Evolutionary conservation across 2,329 filamentous ascomycete species (phyloP).

Genomic region (Epichloe baconii): DNA sequence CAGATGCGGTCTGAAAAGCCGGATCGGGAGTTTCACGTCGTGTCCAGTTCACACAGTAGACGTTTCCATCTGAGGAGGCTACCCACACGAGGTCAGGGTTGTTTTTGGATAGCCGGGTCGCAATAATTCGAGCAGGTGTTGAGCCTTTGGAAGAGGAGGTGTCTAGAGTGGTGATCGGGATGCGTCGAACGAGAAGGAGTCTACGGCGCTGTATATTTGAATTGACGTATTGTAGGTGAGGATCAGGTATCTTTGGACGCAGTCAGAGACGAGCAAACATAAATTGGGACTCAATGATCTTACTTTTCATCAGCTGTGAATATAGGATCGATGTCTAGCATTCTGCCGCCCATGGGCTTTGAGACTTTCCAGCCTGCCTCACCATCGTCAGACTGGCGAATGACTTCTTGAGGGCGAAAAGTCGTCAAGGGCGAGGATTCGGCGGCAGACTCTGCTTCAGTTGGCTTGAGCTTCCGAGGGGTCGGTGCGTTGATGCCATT

Average conservation of each 20-base stretch:
- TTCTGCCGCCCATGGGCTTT: constrained; percentile 50
- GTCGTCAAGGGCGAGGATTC: constrained; percentile 3
- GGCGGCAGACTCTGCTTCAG: constrained; percentile 2
- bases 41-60: constrained; percentile 48
- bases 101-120: constrained; percentile 25
- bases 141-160: constrained; percentile 13
- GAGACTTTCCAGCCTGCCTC: constrained; percentile 44
- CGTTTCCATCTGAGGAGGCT: constrained; percentile 41
- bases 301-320: constrained; percentile 49
- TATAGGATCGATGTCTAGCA: constrained; percentile 51
- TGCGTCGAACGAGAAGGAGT: constrained; percentile 69
- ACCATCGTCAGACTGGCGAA: constrained; percentile 16
- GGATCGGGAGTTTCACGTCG: constrained; percentile 28
- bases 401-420: constrained; percentile 13
- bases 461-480: constrained; percentile 1
- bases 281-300: constrained; percentile 12
- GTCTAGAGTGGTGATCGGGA: constrained; percentile 35
- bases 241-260: constrained; percentile 49
- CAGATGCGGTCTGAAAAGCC: constrained; percentile 28
- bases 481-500: constrained; percentile 10
- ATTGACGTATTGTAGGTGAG: constrained; percentile 62
- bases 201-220: constrained; percentile 67
- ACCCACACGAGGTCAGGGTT: constrained; percentile 43
- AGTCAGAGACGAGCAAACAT: background rate
- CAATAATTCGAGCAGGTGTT: constrained; percentile 24